Evolutionary conservation across 371 early-diverging fungal species (phyloP).

Genomic region (Gilbertella persicaria): DNA sequence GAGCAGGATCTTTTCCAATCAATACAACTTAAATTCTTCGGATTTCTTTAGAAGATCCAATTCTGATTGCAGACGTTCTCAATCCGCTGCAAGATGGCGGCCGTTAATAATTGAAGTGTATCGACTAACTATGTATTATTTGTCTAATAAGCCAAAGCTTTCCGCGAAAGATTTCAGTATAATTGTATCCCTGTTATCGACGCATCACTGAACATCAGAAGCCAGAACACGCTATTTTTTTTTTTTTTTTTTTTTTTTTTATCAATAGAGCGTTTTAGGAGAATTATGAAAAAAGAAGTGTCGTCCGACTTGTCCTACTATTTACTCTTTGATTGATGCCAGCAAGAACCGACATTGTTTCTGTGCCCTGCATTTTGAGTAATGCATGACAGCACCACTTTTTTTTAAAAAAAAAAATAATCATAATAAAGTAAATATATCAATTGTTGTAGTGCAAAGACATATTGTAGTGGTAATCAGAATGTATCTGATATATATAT

Average conservation of each 20-base stretch:
- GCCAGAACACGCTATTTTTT: slow-evolving; percentile 25
- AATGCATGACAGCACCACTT: too few species aligned
- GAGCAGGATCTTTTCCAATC: slow-evolving; percentile 13
- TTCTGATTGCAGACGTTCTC: slow-evolving; percentile 24
- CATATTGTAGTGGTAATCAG: too few species aligned
- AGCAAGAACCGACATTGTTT: slow-evolving; percentile 23
- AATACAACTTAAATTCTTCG: slow-evolving; percentile 21
- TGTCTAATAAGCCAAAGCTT: slow-evolving; percentile 18
- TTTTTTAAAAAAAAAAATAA: too few species aligned
- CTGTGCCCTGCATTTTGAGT: too few species aligned
- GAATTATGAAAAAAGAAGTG: slow-evolving; percentile 14
- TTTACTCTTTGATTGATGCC: slow-evolving; percentile 19
- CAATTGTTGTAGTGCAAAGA: too few species aligned
- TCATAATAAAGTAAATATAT: too few species aligned
- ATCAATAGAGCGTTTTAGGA: too few species aligned
- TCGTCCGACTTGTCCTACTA: slow-evolving; percentile 17
- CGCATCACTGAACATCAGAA: slow-evolving; percentile 27
- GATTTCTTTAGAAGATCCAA: slow-evolving; percentile 13
- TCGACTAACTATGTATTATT: slow-evolving; percentile 25
- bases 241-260: slow-evolving; percentile 17
- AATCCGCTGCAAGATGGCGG: slow-evolving; percentile 12
- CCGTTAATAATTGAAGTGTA: slow-evolving; percentile 22
- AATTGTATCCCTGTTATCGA: slow-evolving; percentile 21
- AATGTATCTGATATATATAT: too few species aligned
- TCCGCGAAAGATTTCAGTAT: slow-evolving; percentile 19